These are phyloP conservation scores for Fonsecaea pedrosoi DNA, from an alignment of 2,329 filamentous ascomycete genomes.

Conservation along the genomic window DNA sequence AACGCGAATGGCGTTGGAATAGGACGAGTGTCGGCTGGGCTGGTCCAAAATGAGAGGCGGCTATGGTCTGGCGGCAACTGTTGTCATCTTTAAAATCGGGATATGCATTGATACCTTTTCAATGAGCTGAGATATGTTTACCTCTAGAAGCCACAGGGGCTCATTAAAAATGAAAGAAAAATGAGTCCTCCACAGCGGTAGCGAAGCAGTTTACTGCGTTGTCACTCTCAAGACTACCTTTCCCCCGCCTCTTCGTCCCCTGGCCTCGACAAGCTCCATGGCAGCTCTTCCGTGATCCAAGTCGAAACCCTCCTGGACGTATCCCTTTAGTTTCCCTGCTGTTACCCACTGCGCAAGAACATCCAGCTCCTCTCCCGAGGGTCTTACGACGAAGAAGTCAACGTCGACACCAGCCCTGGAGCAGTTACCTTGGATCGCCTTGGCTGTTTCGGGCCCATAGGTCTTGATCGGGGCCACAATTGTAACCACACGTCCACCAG, in stretches of 20 bases:
- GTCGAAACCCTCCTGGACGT: constrained; percentile 45
- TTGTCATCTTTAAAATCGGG: background rate
- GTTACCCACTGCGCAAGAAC: constrained; percentile 48
- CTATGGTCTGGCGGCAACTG: constrained; percentile 3
- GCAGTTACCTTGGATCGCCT: background rate
- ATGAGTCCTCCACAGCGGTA: background rate
- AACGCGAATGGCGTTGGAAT: background rate
- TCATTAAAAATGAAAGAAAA: background rate
- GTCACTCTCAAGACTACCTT: constrained; percentile 27
- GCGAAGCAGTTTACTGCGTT: background rate
- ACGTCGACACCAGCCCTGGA: constrained; percentile 39
- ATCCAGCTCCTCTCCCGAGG: constrained; percentile 45
- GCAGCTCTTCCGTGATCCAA: constrained; percentile 46
- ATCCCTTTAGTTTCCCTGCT: constrained; percentile 44
- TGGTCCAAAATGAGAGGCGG: background rate
- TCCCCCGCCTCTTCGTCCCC: constrained; percentile 21
- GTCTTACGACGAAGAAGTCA: constrained; percentile 48
- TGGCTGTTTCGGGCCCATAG: background rate
- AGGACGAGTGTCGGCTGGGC: background rate
- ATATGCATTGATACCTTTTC: constrained; percentile 7
- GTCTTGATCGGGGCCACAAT: constrained; percentile 42
- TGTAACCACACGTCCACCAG: constrained; percentile 39
- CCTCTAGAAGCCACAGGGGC: background rate
- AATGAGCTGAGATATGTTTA: background rate
- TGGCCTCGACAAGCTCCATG: constrained; percentile 43